Evolutionary conservation across 2,329 filamentous ascomycete species (phyloP), one percentile per base, ranked within the genome.

Genomic region (Ophiostoma australiae): DNA sequence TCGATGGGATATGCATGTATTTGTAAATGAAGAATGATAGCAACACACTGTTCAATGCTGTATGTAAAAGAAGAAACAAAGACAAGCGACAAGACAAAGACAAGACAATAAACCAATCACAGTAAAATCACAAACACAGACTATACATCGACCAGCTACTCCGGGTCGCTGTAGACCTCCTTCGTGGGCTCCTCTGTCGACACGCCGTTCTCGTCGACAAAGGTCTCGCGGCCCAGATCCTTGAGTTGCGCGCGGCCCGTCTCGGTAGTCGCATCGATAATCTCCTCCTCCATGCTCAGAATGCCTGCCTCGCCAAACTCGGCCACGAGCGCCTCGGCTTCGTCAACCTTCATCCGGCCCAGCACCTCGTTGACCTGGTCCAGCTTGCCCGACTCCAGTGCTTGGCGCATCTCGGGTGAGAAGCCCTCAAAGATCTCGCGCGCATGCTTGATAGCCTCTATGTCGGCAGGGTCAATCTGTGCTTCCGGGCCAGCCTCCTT

Each of bases 191-290:
- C 61, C 10, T 39, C 27, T 3, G 52, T 67, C 0, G 35, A 55
- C 44, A 52, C 68, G 52, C 66, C 69, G 23, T 52, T 31, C 31
- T 72, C 69, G 23, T 72, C 73, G 7, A 69, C 69, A 58, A 31
- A 35, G 20, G 68, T 70, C n/a, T 72, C 70, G 3, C 72, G 72
- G 15, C 93, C 90, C 72, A 97, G 86, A 74, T 93, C 88, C 81
- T 91, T 90, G 76, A 94, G 84, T 77, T 89, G 89, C 78, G 89
- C 87, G 82, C 90, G 86, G 3, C 94, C 94, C 78, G 95, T 90
- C 77, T 93, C 90, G 2, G 94, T 97, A 66, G 93, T 99, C 0
- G 93, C 92, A 81, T 99, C 95, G 75, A 99, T 96, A 69, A 99
- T 93, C 68, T 96, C 90, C 77, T 97, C 90, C 79, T 98, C 93